phyloP scores from a whole-genome alignment of 768 basidiomycete genomes.

The Tulasnella sp. region DNA sequence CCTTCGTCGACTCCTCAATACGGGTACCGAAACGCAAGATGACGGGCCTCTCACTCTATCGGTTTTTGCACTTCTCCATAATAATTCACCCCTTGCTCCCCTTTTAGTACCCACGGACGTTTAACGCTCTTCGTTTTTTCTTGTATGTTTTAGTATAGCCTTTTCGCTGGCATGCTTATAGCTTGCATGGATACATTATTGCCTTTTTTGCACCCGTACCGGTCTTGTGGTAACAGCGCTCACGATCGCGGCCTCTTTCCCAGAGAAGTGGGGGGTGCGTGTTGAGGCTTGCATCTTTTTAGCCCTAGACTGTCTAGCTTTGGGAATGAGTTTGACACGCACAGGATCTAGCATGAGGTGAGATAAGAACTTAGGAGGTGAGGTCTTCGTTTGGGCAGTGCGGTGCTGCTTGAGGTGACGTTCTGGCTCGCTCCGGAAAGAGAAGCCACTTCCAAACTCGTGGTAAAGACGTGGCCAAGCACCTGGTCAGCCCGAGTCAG shows the following conservation, averaged over 20 bases:
- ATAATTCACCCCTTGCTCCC: background rate
- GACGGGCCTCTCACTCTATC: background rate
- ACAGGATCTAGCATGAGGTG: conserved; percentile 11
- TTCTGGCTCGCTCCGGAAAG: conserved; percentile 9
- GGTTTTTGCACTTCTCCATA: background rate
- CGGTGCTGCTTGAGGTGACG: conserved; percentile 1
- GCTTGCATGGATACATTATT: conserved; percentile 8
- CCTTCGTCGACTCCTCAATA: background rate
- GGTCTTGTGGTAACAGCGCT: background rate
- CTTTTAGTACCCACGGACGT: background rate
- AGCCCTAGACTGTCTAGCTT: background rate
- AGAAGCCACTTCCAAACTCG: background rate
- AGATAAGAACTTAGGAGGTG: conserved; percentile 11
- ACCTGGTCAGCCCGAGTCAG: conserved; percentile 10
- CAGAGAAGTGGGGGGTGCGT: background rate
- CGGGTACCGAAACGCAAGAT: background rate
- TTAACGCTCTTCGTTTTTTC: background rate
- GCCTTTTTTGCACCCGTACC: background rate
- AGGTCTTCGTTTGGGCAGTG: background rate
- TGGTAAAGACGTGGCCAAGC: conserved; percentile 14
- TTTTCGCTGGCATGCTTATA: background rate
- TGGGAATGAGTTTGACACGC: conserved; percentile 7
- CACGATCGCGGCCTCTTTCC: background rate
- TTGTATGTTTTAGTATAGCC: conserved; percentile 1
- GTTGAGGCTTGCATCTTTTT: background rate